A percentile compares a stretch with the other conserved stretches of the same genome.
These are phyloP conservation scores for Lichtheimia hyalospora DNA, from an alignment of 371 early-diverging fungal species.

Conservation along the genomic window DNA sequence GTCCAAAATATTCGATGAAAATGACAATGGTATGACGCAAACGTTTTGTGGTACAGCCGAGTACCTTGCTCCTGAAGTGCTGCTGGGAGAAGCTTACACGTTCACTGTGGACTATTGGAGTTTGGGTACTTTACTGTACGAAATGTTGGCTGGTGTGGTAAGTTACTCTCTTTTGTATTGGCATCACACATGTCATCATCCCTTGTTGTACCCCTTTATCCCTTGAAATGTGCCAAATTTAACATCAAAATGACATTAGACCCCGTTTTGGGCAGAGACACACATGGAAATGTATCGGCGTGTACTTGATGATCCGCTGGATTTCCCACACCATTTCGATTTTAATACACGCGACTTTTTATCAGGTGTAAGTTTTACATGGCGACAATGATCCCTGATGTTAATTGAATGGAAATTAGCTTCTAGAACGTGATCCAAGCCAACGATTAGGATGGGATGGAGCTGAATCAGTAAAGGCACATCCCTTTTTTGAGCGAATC, in stretches of 20 bases:
- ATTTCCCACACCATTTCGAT: slow-evolving; percentile 67
- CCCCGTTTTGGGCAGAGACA: slow-evolving; percentile 84
- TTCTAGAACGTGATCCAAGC: slow-evolving; percentile 69
- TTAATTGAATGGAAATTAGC: slow-evolving; percentile 29
- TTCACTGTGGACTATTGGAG: slow-evolving; percentile 97
- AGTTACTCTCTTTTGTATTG: slow-evolving; percentile 16
- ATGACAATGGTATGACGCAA: slow-evolving; percentile 55
- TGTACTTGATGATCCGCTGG: slow-evolving; percentile 71
- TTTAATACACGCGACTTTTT: slow-evolving; percentile 54
- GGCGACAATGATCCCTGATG: background rate
- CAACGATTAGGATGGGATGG: slow-evolving; percentile 66
- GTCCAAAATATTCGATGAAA: slow-evolving; percentile 60
- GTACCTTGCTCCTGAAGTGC: slow-evolving; percentile 89
- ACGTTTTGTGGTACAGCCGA: slow-evolving; percentile 97
- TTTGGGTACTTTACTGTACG: slow-evolving; percentile 91
- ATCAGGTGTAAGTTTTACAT: slow-evolving; percentile 51
- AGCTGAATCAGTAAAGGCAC: slow-evolving; percentile 60
- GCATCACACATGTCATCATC: background rate
- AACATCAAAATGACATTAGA: slow-evolving; percentile 33
- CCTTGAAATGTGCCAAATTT: background rate
- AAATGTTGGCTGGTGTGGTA: slow-evolving; percentile 72
- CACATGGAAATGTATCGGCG: slow-evolving; percentile 79
- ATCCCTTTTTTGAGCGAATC: slow-evolving; percentile 65
- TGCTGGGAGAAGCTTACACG: slow-evolving; percentile 80
- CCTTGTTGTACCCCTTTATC: slow-evolving; percentile 1